A percentile compares a stretch with the other conserved stretches of the same genome.
Conservation (phyloP, 257 asterid species). For the Lavandula angustifolia region DNA sequence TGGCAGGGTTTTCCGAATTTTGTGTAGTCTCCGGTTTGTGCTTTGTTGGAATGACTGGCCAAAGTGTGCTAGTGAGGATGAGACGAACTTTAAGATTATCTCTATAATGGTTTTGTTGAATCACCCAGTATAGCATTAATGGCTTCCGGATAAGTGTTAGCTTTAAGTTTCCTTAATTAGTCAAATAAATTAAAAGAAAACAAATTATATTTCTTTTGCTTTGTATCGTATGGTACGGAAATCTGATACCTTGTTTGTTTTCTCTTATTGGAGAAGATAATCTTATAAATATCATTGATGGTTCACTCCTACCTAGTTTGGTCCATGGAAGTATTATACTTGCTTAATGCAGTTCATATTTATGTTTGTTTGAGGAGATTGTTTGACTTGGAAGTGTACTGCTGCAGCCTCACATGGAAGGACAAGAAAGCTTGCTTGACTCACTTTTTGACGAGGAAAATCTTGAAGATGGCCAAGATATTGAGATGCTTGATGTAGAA, state of each 20-base stretch:
- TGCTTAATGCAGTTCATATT: not conserved
- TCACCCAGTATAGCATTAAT: too few relatives aligned
- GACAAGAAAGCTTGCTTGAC: constrained; percentile 57
- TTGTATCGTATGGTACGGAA: not conserved
- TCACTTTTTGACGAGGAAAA: constrained; percentile 56
- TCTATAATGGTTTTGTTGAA: too few relatives aligned
- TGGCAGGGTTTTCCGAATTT: too few relatives aligned
- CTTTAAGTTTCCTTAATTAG: too few relatives aligned
- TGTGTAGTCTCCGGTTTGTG: too few relatives aligned
- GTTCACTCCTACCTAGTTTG: constrained; percentile 5
- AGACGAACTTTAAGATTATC: too few relatives aligned
- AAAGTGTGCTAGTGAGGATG: too few relatives aligned
- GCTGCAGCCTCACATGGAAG: constrained; percentile 56
- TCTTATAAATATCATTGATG: constrained; percentile 7
- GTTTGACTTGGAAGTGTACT: constrained; percentile 20
- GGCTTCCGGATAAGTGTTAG: too few relatives aligned
- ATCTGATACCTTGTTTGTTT: not conserved
- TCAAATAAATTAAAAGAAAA: too few relatives aligned
- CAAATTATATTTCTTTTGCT: not conserved
- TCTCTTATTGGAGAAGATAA: not conserved
- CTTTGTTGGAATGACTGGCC: too few relatives aligned
- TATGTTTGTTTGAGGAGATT: constrained; percentile 10
- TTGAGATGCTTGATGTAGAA: constrained; percentile 82
- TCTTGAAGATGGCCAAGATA: constrained; percentile 55
- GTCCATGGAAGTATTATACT: not conserved